These are phyloP conservation scores for Candida pini DNA, from an alignment of 805 yeast species.

Conservation along the genomic window DNA sequence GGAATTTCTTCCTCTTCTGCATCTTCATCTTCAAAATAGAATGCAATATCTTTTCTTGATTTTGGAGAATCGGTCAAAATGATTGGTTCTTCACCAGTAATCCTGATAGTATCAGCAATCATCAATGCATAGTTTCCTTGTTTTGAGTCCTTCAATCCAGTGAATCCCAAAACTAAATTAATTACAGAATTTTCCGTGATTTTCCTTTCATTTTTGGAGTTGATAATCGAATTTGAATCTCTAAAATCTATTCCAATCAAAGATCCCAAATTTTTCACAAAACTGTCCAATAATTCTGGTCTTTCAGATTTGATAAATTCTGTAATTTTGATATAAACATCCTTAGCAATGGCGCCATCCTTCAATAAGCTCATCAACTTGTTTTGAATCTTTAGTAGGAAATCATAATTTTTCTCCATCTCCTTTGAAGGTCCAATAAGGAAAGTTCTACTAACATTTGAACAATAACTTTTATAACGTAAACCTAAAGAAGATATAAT, in stretches of 20 bases:
- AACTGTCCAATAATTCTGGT: conserved; percentile 59
- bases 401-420: conserved; percentile 74
- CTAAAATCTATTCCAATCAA: conserved; percentile 85
- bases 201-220: conserved; percentile 62
- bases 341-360: conserved; percentile 63
- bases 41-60: conserved; percentile 68
- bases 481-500: conserved; percentile 81
- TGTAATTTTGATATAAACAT: conserved; percentile 60
- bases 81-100: conserved; percentile 56
- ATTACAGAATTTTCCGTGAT: conserved; percentile 70
- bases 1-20: conserved; percentile 42
- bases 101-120: conserved; percentile 74
- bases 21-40: conserved; percentile 72
- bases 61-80: conserved; percentile 72
- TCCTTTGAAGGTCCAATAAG: conserved; percentile 82
- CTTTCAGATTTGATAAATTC: conserved; percentile 53
- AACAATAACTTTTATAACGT: conserved; percentile 83
- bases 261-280: conserved; percentile 82
- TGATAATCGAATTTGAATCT: conserved; percentile 69
- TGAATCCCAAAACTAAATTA: conserved; percentile 73
- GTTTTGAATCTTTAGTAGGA: conserved; percentile 63
- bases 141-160: conserved; percentile 47
- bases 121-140: conserved; percentile 62
- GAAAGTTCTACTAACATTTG: conserved; percentile 82
- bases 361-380: conserved; percentile 55